These are phyloP conservation scores for Aegilops umbellulata DNA, from an alignment of 176 grass and related monocot genomes.

Conservation along the genomic window DNA sequence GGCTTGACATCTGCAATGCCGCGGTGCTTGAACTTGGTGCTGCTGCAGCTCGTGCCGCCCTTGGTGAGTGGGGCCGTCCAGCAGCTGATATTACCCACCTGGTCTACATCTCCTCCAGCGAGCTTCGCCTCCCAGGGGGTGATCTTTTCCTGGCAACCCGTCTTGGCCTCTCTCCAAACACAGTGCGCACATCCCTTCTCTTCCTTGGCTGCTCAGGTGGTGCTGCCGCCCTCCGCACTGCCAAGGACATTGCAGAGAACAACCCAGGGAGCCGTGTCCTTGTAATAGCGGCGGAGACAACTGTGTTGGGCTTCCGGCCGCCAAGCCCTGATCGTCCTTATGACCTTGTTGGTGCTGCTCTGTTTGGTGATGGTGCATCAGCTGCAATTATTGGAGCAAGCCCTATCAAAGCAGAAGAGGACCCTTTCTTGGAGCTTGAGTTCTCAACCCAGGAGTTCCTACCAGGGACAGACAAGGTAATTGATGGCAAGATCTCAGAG, in stretches of 20 bases:
- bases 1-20: constrained; percentile 72
- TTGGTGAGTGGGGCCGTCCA: constrained; percentile 63
- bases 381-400: constrained; percentile 72
- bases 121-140: constrained; percentile 76
- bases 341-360: constrained; percentile 79
- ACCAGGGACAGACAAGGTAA: constrained; percentile 69
- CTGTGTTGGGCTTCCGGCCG: constrained; percentile 76
- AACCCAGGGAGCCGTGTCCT: constrained; percentile 77
- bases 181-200: constrained; percentile 63
- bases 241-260: constrained; percentile 97
- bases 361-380: constrained; percentile 85
- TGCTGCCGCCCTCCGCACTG: constrained; percentile 70
- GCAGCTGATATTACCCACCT: constrained; percentile 76
- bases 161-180: constrained; percentile 60
- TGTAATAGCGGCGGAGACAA: constrained; percentile 79
- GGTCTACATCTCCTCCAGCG: constrained; percentile 85
- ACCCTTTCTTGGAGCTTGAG: constrained; percentile 71
- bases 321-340: constrained; percentile 74
- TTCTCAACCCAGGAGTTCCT: constrained; percentile 75
- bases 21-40: constrained; percentile 77
- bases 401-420: constrained; percentile 51
- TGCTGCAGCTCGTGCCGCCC: constrained; percentile 47
- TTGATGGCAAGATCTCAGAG: constrained; percentile 70
- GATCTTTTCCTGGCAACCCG: constrained; percentile 72
- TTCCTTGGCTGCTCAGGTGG: constrained; percentile 86